Base-by-base conservation (phyloP, 495 filamentous ascomycete genomes). In the Extremus antarcticus region DNA sequence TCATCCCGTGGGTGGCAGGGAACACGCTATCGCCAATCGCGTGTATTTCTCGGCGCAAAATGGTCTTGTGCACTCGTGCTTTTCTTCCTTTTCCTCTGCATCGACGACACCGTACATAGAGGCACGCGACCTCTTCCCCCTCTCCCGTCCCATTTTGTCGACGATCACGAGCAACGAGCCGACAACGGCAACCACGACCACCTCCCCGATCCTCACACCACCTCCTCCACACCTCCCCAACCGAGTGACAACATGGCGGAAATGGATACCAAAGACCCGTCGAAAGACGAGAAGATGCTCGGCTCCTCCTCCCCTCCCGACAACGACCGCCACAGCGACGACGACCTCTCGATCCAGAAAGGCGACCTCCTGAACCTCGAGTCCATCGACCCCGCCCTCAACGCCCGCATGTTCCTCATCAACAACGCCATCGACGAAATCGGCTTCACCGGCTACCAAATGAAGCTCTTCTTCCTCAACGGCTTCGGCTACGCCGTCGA, bases 371-470 rank as follows among this genome's bases (percentile, higher is more conserved):
- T 71, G 16, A 53, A 55, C 22, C 54, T 60, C 1, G 67, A 71
- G 54, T 51, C 76, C 48, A 66, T 79, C 46, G 83, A 87, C 58
- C 78, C 78, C n/a, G 81, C 76, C 10, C 68, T 86, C 51, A 79
- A 78, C 52, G 75, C 76, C 11, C 86, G 86, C 65, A 86, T 86
- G 81, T 73, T 77, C 50, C 63, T 86, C 58, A 75, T 86, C 55
- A 87, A 87, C 64, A 77, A 86, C 64, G 82, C 83, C 2, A 86
- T 88, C 55, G 82, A 88, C 63, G 79, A 86, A 58, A 86, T 88
- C 60, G 83, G 84, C 9, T 84, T 82, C 67, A 86, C 83, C 0
- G 60, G 65, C 24, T 83, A 84, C 60, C 84, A 88, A 46, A 78
- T 74, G 73, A 84, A 85, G 67, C 71, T 88, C 2, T 88, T 88